phyloP scores from a whole-genome alignment of 164 flowering plant species.

The Piper betle region DNA sequence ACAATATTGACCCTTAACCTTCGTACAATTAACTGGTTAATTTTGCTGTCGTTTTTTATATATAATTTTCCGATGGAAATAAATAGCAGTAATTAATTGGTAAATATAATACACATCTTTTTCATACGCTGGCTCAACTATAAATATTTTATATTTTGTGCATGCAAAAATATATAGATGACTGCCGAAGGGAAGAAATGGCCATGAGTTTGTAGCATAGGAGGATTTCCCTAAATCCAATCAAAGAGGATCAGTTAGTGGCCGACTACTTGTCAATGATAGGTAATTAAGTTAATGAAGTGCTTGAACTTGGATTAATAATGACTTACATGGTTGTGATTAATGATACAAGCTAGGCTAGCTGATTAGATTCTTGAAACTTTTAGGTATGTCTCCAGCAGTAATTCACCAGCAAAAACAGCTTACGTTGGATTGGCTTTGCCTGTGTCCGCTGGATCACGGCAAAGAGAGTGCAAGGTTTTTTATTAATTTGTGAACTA shows the following conservation, averaged over 20 bases:
- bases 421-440: conserved; percentile 80
- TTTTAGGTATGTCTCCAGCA: conserved; percentile 28
- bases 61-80: too few species aligned
- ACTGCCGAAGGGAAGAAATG: conserved; percentile 55
- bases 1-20: too few species aligned
- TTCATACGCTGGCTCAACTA: too few species aligned
- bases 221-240: conserved; percentile 44
- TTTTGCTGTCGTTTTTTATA: too few species aligned
- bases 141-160: too few species aligned
- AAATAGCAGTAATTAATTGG: too few species aligned
- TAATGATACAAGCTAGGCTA: too few species aligned
- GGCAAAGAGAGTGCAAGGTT: conserved; percentile 91
- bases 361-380: too few species aligned
- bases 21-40: too few species aligned
- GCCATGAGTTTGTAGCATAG: conserved; percentile 75
- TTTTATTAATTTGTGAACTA: background rate
- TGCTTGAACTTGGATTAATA: background rate
- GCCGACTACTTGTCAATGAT: conserved; percentile 56
- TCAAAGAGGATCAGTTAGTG: conserved; percentile 49
- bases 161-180: too few species aligned
- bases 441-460: conserved; percentile 69
- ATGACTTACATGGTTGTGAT: too few species aligned
- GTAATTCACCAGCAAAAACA: conserved; percentile 25
- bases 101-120: too few species aligned
- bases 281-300: conserved; percentile 16